Percentiles rank a stretch among this genome's conserved stretches.
Conservation (phyloP, 768 basidiomycete genomes). For the Pisolithus sp. region DNA sequence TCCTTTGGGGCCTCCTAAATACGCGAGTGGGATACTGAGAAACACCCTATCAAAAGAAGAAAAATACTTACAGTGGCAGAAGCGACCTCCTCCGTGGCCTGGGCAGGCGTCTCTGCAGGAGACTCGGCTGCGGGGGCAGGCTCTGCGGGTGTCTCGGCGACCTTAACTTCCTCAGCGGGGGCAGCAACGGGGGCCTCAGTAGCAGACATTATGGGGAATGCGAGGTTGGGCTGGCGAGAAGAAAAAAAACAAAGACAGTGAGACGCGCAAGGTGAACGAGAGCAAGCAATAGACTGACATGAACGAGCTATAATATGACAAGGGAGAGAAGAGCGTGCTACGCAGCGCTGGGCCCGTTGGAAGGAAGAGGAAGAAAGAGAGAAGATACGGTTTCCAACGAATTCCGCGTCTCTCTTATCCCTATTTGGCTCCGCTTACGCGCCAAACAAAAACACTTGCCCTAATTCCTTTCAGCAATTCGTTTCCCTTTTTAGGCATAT, state of each 20-base stretch:
- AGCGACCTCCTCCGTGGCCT: constrained; percentile 29
- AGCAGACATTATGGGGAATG: constrained; percentile 77
- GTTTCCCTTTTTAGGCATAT: constrained; percentile 3
- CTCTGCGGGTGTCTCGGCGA: constrained; percentile 32
- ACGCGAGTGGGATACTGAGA: neutral
- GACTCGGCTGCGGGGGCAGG: constrained; percentile 27
- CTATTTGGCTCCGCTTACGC: constrained; percentile 36
- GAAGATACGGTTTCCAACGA: constrained; percentile 34
- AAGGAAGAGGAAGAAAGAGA: constrained; percentile 49
- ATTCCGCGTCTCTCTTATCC: constrained; percentile 36
- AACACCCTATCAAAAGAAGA: neutral
- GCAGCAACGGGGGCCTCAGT: constrained; percentile 48
- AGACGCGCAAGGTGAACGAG: neutral
- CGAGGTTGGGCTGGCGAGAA: constrained; percentile 44
- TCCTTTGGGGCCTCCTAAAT: constrained; percentile 38
- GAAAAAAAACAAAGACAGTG: constrained; percentile 13
- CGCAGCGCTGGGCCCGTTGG: constrained; percentile 47
- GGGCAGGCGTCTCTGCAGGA: constrained; percentile 21
- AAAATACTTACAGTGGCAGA: constrained; percentile 29
- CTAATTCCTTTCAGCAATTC: constrained; percentile 20
- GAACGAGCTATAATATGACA: constrained; percentile 49
- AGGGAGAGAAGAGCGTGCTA: constrained; percentile 56
- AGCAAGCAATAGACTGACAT: constrained; percentile 29
- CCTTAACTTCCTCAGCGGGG: constrained; percentile 50
- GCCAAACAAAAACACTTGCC: constrained; percentile 34